Evolutionary conservation across 805 yeast genomes (phyloP), one percentile per base, ranked within the genome.

Genomic region (Wickerhamiella siamensis): DNA sequence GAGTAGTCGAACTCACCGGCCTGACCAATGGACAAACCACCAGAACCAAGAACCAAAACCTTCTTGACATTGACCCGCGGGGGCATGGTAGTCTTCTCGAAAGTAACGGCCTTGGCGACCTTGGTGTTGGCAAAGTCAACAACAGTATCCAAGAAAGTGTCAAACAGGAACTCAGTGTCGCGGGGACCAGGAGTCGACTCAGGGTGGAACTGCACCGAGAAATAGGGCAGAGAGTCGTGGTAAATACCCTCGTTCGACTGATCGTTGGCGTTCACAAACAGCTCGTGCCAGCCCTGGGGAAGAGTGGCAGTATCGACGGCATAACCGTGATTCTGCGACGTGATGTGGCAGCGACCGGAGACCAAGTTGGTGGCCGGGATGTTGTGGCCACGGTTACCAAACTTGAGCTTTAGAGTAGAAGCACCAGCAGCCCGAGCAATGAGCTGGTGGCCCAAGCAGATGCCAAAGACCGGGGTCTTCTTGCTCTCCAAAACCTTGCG

Each of bases 1-100:
- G 96, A 86, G 67, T 91, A 91, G 63, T 91, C 98, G 58, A 91
- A 91, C 67, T 91, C 98, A 65, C 98, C 98, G 49, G 98, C 98
- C 70, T 91, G 98, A 51, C 98, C 98, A 60, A 91, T 91, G 43
- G 95, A 83, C 56, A 91, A 71, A 61, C 98, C 98, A 70, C 98
- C 98, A 40, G 96, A 87, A 56, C 98, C 98, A 56, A 91, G 74
- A 44, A 86, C 88, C 51, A 86, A 74, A 39, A 84, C 95, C 67
- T 91, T 91, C 72, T 86, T 84, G 54, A 79, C 94, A 44, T 79
- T 70, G 33, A 77, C 81, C 55, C 53, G 51, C 36, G 35, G 45
- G 4, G 56, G 55, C 44, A 44, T 47, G 22, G 53, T 50, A 27
- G 38, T 49, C 36, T 38, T 46, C 33, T 97, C 97, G 75, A 91